A percentile compares a stretch with the other conserved stretches of the same genome.
Conservation (phyloP, 2,329 filamentous ascomycete genomes). For the Plectosphaerella sp. region DNA sequence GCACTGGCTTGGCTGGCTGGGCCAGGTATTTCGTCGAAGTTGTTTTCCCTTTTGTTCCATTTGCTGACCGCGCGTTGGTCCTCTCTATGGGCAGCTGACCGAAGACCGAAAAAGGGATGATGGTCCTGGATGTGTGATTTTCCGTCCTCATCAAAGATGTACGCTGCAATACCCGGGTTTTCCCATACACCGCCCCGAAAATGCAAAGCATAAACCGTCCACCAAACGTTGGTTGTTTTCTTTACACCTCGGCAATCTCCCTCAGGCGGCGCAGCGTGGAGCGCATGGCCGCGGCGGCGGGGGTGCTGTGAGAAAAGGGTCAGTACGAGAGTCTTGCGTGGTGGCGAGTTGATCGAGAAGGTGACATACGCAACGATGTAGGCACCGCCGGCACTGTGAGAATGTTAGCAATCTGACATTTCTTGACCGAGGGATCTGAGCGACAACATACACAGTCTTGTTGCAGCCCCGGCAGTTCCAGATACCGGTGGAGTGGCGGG, state of each 20-base stretch:
- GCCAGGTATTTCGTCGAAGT: conserved; percentile 15
- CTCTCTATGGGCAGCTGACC: conserved; percentile 24
- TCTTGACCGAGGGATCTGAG: neutral
- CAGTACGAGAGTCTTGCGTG: conserved; percentile 14
- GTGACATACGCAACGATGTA: conserved; percentile 91
- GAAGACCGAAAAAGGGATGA: conserved; percentile 23
- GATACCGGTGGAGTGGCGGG: conserved; percentile 88
- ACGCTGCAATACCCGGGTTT: conserved; percentile 36
- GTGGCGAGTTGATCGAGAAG: neutral
- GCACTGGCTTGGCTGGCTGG: neutral
- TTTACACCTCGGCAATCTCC: conserved; percentile 93
- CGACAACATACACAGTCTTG: conserved; percentile 63
- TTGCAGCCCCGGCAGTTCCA: conserved; percentile 96
- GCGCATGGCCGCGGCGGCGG: conserved; percentile 88
- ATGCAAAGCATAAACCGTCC: conserved; percentile 36
- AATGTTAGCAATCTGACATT: conserved; percentile 5
- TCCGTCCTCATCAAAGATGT: conserved; percentile 33
- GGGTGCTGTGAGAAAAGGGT: conserved; percentile 58
- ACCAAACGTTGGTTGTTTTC: conserved; percentile 21
- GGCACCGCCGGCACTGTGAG: conserved; percentile 71
- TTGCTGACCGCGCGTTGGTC: conserved; percentile 35
- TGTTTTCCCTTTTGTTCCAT: conserved; percentile 27
- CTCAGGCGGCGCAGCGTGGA: conserved; percentile 96
- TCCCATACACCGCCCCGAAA: conserved; percentile 41
- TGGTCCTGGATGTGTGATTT: neutral